A percentile compares a stretch with the other conserved stretches of the same genome.
phyloP scores from a whole-genome alignment of 441 rosid genomes.

The Syzygium malaccense region DNA sequence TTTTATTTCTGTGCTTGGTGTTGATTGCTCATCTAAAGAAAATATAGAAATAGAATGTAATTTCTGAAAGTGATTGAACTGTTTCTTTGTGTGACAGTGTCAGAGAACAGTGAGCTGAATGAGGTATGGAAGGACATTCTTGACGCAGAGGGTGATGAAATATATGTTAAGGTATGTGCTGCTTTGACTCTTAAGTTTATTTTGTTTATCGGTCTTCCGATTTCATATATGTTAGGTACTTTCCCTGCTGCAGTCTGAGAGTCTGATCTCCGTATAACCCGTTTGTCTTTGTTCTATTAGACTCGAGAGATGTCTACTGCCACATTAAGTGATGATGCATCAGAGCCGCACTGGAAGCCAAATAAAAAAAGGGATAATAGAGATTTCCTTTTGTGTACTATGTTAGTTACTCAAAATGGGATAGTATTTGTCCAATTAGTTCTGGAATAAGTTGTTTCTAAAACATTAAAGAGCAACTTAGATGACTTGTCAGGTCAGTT shows the following conservation, averaged over 20 bases:
- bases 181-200: not conserved
- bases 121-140: slow-evolving; percentile 96
- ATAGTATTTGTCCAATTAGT: not conserved
- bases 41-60: not conserved
- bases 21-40: not conserved
- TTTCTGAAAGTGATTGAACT: not conserved
- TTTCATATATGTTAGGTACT: not conserved
- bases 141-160: slow-evolving; percentile 96
- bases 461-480: not conserved
- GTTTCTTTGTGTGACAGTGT: slow-evolving; percentile 40
- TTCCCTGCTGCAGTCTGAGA: not conserved
- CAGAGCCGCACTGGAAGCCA: not conserved
- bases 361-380: not conserved
- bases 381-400: not conserved
- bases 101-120: slow-evolving; percentile 73
- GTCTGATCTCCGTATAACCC: not conserved
- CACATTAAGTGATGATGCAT: not conserved
- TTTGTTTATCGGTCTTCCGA: not conserved
- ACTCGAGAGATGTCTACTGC: not conserved
- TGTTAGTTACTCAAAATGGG: not conserved
- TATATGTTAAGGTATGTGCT: slow-evolving; percentile 68
- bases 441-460: not conserved
- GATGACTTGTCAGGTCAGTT: not conserved
- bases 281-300: not conserved
- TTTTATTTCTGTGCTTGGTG: not conserved